Conservation (phyloP, 805 yeast genomes). For the Jamesozyma rosinii region DNA sequence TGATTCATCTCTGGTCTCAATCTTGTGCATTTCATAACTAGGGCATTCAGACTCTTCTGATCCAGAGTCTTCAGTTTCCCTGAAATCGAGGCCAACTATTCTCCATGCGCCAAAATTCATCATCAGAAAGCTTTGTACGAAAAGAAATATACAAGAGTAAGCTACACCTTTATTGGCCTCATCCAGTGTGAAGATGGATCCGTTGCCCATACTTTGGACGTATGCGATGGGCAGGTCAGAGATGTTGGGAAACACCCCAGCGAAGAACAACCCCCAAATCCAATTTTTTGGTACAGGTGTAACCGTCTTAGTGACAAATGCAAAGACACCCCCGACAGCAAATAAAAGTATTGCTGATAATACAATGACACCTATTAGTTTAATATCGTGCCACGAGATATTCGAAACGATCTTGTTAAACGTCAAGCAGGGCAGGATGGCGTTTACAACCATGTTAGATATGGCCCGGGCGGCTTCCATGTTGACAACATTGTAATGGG, state of each 20-base stretch:
- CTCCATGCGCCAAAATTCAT: conserved; percentile 72
- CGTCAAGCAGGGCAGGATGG: conserved; percentile 65
- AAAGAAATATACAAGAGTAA: conserved; percentile 63
- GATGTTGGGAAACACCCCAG: conserved; percentile 69
- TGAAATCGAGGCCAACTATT: conserved; percentile 63
- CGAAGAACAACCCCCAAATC: conserved; percentile 66
- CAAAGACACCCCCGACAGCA: conserved; percentile 37
- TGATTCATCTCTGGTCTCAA: background rate
- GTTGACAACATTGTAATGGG: conserved; percentile 51
- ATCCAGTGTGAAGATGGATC: conserved; percentile 43
- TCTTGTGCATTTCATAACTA: background rate
- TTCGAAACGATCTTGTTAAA: conserved; percentile 64
- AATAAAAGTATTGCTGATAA: conserved; percentile 40
- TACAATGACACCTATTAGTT: conserved; percentile 56
- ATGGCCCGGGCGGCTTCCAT: conserved; percentile 63
- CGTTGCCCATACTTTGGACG: conserved; percentile 57
- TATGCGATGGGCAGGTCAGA: conserved; percentile 84
- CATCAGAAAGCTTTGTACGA: conserved; percentile 55
- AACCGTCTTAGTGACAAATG: conserved; percentile 34
- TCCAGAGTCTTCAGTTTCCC: conserved; percentile 18
- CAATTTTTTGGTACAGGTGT: conserved; percentile 63
- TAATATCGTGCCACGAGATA: conserved; percentile 59
- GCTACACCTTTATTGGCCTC: conserved; percentile 70
- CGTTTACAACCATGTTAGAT: conserved; percentile 58
- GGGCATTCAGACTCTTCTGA: background rate